A percentile compares a stretch with the other conserved stretches of the same genome.
Conservation (phyloP, 257 asterid species). For the Sherardia arvensis region DNA sequence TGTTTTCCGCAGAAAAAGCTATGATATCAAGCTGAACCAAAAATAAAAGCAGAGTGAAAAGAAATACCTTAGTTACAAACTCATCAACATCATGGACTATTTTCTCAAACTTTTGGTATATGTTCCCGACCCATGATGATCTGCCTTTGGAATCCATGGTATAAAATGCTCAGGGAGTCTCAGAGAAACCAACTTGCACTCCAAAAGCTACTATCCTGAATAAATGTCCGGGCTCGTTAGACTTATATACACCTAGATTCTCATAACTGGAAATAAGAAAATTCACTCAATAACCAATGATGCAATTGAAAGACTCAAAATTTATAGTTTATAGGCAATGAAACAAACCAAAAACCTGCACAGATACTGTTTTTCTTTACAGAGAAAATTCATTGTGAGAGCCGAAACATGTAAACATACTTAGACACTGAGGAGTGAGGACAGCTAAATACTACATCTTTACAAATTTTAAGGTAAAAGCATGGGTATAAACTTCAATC, state of each 20-base stretch:
- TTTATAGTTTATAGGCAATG: neutral
- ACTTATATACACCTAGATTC: neutral
- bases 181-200: neutral
- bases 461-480: neutral
- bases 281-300: neutral
- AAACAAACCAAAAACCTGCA: neutral
- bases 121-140: constrained; percentile 49
- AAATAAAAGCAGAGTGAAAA: constrained; percentile 2
- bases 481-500: neutral
- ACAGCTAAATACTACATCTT: neutral
- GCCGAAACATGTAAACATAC: too few relatives aligned
- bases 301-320: neutral
- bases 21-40: neutral
- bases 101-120: constrained; percentile 55
- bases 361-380: neutral
- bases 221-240: neutral
- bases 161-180: neutral
- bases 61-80: constrained; percentile 50
- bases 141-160: constrained; percentile 39
- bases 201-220: neutral
- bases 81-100: constrained; percentile 62
- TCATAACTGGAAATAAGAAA: neutral
- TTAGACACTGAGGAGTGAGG: too few relatives aligned
- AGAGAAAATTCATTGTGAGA: neutral
- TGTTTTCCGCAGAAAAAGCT: too few relatives aligned